Base-by-base conservation (phyloP, 768 basidiomycete genomes). In the Leccinum olivaceopallidum region DNA sequence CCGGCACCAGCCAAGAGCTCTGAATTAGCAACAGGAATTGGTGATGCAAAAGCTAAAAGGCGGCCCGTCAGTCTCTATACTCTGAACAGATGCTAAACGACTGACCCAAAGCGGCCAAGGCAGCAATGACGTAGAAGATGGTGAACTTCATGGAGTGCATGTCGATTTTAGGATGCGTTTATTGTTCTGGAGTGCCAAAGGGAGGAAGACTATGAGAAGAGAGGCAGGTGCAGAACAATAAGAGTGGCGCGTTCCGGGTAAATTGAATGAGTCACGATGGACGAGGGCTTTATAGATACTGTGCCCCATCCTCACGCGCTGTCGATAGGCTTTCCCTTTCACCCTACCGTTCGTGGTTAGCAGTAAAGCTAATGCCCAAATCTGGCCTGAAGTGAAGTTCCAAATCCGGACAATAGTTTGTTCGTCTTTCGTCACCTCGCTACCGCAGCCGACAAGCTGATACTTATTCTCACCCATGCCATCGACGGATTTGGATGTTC, bases 111-210 rank as follows among this genome's bases (percentile, higher is more conserved):
- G 69, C 57, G 47, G 60, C 69, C 62, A 74, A 52, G 53, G 61
- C 62, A 24, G 67, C 71, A 9, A 75, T 66, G 61, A 75, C 58
- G 63, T 65, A 74, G 69, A 75, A 7, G 69, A 75, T 6, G 0
- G 67, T 61, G 37, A 73, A 66, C 51, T 71, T 75, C 18, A 34
- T 55, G 26, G 64, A 48, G 65, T 73, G 39, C 71, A 74, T 75
- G 12, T 57, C 60, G 57, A 30, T 64, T 70, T 73, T 65, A 24
- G 69, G 60, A 61, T 56, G 58, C 0, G 59, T 54, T 69, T 71
- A 72, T 75, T 75, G 70, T 75, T 69, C 62, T 63, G 53, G 52
- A 18, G 60, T 32, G 44, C 13, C 32, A 59, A 18, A 34, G 20
- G 44, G 47, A 47, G 42, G 42, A 50, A 57, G 20, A 12, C 36